Evolutionary conservation across 306 rosid species (phyloP), one percentile per base, ranked within the genome.

Genomic region (Prunus salicina): DNA sequence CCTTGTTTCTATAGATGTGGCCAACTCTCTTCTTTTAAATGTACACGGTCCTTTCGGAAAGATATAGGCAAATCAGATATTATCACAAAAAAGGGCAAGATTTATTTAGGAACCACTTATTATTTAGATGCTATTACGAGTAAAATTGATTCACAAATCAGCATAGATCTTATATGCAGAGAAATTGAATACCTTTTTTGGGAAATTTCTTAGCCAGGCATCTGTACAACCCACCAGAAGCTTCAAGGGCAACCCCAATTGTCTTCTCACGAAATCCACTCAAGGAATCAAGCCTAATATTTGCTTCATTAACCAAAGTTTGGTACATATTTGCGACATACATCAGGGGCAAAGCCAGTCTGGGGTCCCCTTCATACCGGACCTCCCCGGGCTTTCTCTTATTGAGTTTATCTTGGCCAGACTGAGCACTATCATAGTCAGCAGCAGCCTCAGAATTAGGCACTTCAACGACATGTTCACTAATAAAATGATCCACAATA

Each of bases 211-310:
- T 93, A 20, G 97, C 97, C 32, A 95, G 82, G 73, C 84, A 85
- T 83, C 98, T 87, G 82, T 95, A 95, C 90, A 95, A 88, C 47
- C 98, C 98, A 80, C 98, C 98, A 69, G 98, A 86, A 56, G 97
- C 98, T 87, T 95, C 98, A 73, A 95, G 98, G 58, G 98, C 97
- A 67, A 95, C 98, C 63, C 95, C 97, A 79, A 95, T 90, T 1
- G 96, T 89, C 85, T 95, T 95, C 73, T 92, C 98, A 18, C 98
- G 93, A 76, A 89, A 82, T 63, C 97, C 97, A 80, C 82, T 87
- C 91, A 89, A 69, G 74, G 96, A 90, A 82, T 90, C 80, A 82
- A 95, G 97, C 88, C 96, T 91, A 58, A 74, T 85, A 81, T 95
- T 92, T 63, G 85, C 93, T 38, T 95, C 96, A 75, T 72, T 74